Evolutionary conservation across 2,329 filamentous ascomycete species (phyloP), one percentile per base, ranked within the genome.

Genomic region (Xylaria sp.): DNA sequence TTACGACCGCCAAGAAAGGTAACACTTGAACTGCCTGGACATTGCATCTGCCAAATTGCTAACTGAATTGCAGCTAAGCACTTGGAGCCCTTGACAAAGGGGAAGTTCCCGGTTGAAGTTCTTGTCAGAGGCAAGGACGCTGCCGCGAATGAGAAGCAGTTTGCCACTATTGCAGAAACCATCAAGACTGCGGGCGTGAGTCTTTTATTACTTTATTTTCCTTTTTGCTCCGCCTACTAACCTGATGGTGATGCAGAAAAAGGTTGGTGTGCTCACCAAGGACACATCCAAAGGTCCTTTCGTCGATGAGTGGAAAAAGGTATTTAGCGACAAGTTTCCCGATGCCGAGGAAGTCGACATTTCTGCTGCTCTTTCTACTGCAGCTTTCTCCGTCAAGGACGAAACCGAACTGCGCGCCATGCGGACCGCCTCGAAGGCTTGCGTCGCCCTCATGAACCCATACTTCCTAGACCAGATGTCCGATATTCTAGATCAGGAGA

Each of bases 381-480:
- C 91, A 51, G 94, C 94, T 61, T 92, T 99, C 79, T 91, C 95
- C 18, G 88, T 97, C 80, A 99, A 99, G 82, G 96, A 98, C 78
- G 94, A 98, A 81, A 92, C 91, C 77, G 96, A 99, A 82, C 86
- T 99, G 74, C 93, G 95, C 74, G 91, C 93, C 12, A 98, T 99
- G 87, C 91, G 97, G 78, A 97, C 95, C 74, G 94, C 95, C 4
- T 96, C 96, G 65, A 92, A 96, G 78, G 95, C 96, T 56, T 98
- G 94, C 75, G 95, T 97, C 73, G 94, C 94, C 68, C 85, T 98
- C 69, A 97, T 98, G 91, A 94, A 94, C 60, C 94, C 95, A 69
- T 99, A 96, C 82, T 98, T 98, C 80, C 91, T 99, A 73, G 96
- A 99, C 78, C 94, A 98, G 80, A 98, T 99, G 94, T 97, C 95